Conservation (phyloP, 768 basidiomycete genomes). For the Pleurotus eryngii region DNA sequence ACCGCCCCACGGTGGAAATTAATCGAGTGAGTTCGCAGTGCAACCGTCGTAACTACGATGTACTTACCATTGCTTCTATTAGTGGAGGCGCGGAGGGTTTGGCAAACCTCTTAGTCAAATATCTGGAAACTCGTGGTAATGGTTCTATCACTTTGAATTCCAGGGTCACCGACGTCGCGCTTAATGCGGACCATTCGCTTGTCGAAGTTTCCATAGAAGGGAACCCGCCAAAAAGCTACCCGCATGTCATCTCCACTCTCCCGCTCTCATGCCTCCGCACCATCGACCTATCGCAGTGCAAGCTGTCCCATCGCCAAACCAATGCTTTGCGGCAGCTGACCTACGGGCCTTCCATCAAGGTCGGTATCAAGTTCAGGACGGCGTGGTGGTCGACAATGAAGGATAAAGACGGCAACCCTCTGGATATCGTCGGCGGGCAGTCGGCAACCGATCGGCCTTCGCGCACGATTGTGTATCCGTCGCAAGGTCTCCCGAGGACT, state of each 20-base stretch:
- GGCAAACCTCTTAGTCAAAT: constrained; percentile 20
- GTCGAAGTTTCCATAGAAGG: neutral
- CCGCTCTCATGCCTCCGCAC: constrained; percentile 26
- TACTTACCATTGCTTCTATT: neutral
- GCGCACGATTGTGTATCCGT: constrained; percentile 43
- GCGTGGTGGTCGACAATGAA: constrained; percentile 30
- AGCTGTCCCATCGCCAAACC: constrained; percentile 25
- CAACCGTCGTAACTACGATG: too few relatives aligned
- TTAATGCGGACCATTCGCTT: too few relatives aligned
- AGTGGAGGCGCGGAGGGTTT: constrained; percentile 20
- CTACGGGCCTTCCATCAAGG: constrained; percentile 30
- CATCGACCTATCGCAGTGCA: constrained; percentile 19
- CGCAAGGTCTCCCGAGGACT: constrained; percentile 24
- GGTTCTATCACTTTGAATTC: constrained; percentile 1
- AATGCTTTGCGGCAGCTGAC: constrained; percentile 28
- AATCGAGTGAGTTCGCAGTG: constrained; percentile 16
- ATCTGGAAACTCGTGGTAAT: constrained; percentile 6
- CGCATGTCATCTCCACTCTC: constrained; percentile 29
- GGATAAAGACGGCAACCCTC: constrained; percentile 15
- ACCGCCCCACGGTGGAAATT: constrained; percentile 17
- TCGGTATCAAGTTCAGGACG: constrained; percentile 32
- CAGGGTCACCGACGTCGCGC: constrained; percentile 12
- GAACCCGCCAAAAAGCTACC: constrained; percentile 2
- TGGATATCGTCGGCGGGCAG: constrained; percentile 36
- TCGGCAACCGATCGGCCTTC: constrained; percentile 23